Evolutionary conservation across 2,329 filamentous ascomycete species (phyloP).

Genomic region (Furcasterigmium sp.): DNA sequence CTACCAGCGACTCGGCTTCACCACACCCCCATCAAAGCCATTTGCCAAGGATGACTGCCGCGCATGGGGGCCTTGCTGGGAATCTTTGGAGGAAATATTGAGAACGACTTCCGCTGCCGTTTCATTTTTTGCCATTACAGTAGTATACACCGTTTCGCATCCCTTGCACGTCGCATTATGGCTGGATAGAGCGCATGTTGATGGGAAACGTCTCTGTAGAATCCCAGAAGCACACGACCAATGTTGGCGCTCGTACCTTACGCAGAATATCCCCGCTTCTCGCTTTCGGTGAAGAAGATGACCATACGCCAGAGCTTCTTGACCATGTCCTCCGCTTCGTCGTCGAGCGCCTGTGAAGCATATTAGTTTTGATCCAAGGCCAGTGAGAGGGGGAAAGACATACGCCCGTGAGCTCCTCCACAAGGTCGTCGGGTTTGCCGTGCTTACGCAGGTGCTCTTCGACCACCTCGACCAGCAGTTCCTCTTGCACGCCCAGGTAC

Average conservation of each 20-base stretch:
- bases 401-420: slow-evolving; percentile 80
- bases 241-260: no score
- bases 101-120: no score
- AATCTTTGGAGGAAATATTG: no score
- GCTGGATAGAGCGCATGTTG: no score
- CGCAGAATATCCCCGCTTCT: slow-evolving; percentile 78
- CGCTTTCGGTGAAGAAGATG: slow-evolving; percentile 94
- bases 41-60: no score
- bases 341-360: slow-evolving; percentile 69
- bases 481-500: slow-evolving; percentile 91
- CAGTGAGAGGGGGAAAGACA: slow-evolving; percentile 26
- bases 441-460: slow-evolving; percentile 78
- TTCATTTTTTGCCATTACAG: neutral
- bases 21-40: no score
- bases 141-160: no score
- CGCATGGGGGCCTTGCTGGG: no score
- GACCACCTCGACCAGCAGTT: slow-evolving; percentile 89
- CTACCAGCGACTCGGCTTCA: no score
- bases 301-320: slow-evolving; percentile 98
- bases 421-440: slow-evolving; percentile 70
- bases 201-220: no score
- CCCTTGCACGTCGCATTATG: no score
- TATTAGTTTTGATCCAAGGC: slow-evolving; percentile 18
- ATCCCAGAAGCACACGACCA: neutral
- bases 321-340: slow-evolving; percentile 88